These are phyloP conservation scores for Candida pini DNA, from an alignment of 805 yeast species.

Conservation along the genomic window DNA sequence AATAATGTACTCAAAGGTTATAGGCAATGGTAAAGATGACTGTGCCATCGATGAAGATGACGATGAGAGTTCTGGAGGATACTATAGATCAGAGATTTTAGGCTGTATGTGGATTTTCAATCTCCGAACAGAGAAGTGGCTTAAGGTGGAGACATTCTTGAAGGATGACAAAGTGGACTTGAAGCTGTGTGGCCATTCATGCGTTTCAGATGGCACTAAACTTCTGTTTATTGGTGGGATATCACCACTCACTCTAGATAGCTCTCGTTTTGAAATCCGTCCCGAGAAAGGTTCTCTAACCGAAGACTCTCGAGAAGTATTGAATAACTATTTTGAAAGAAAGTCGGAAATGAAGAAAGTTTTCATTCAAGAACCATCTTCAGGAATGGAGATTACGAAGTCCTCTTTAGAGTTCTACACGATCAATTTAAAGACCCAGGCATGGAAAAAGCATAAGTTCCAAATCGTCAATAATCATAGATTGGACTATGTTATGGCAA, in stretches of 20 bases:
- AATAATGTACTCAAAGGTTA: conserved; percentile 18
- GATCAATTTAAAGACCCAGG: conserved; percentile 16
- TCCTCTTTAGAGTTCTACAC: conserved; percentile 6
- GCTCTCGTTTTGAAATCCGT: not conserved
- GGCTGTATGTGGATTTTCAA: conserved; percentile 51
- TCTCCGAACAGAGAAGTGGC: conserved; percentile 39
- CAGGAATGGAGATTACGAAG: not conserved
- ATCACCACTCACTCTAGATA: conserved; percentile 10
- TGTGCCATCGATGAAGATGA: conserved; percentile 1
- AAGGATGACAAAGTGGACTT: conserved; percentile 4
- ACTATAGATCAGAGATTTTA: conserved; percentile 24
- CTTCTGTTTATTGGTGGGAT: conserved; percentile 24
- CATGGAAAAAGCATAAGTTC: conserved; percentile 16
- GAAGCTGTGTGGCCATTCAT: conserved; percentile 24
- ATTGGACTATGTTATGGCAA: not conserved
- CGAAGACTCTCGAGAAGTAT: not conserved
- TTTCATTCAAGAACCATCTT: not conserved
- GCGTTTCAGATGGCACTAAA: conserved; percentile 12
- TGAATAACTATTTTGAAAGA: not conserved
- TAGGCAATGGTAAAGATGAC: conserved; percentile 2
- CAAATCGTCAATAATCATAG: conserved; percentile 1
- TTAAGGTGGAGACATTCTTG: conserved; percentile 13
- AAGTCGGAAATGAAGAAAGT: not conserved
- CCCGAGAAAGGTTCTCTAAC: no score
- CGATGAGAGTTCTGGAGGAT: conserved; percentile 13